Evolutionary conservation across 2,329 filamentous ascomycete genomes (phyloP), one percentile per base, ranked within the genome.

Genomic region (Neofusicoccum ribis): DNA sequence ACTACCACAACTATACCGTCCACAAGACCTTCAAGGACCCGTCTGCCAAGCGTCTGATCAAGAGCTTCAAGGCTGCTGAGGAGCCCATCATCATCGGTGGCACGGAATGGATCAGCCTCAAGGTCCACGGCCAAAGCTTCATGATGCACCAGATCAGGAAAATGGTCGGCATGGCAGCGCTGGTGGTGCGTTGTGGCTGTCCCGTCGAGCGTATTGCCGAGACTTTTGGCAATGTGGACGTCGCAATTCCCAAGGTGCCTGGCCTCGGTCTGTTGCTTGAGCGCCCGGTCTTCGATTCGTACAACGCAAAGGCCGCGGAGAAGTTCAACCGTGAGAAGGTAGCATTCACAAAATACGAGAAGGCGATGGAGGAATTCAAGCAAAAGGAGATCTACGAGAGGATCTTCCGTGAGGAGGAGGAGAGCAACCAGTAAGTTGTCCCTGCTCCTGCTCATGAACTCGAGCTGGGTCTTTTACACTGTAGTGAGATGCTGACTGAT

Each of bases 91-190:
- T 93, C 73, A 96, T 96, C 78, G 88, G 92, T 76, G 89, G 94
- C 74, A 97, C 93, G 1, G 91, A 99, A 81, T 99, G 95, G 95
- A 84, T 99, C 4, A 95, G 91, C 49, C 84, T 98, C 70, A 97
- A 96, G 76, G 93, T 99, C 27, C 95, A 99, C 78, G 95, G 95
- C 0, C 95, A 99, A 79, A 94, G 90, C 74, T 99, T 99, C 84
- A 99, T 99, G 95, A 99, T 99, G 95, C 95, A 99, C 79, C 95
- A 99, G 81, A 99, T 99, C 78, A 90, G 95, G 73, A 99, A 98
- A 80, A 98, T 99, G 95, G 92, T 99, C 15, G 92, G 91, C 65
- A 93, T 99, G 90, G 92, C 88, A 8, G 88, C 92, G 39, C 83
- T 99, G 67, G 83, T 94, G 5, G 90, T 96, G 6, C 89, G 95